A percentile compares a stretch with the other conserved stretches of the same genome.
These are phyloP conservation scores for Volvox reticuliferus DNA, from an alignment of 139 green algal genomes.

Conservation along the genomic window DNA sequence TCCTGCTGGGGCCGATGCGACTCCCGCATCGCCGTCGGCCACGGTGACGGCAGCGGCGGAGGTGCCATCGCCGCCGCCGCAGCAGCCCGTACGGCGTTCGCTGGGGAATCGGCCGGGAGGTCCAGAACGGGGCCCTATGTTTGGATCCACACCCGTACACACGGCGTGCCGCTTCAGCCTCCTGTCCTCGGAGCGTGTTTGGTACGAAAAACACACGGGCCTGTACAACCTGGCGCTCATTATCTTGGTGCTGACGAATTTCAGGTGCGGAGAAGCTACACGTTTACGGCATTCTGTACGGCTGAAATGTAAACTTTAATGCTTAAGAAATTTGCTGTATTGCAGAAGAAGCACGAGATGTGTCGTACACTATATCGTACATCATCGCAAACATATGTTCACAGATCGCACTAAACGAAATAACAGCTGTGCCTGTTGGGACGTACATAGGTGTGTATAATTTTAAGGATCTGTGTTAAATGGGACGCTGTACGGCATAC, in stretches of 20 bases:
- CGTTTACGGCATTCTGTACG: background rate
- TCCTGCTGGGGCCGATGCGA: background rate
- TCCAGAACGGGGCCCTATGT: slow-evolving; percentile 52
- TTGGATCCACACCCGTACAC: slow-evolving; percentile 71
- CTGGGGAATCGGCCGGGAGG: background rate
- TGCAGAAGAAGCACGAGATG: too few relatives aligned
- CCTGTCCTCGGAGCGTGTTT: slow-evolving; percentile 79
- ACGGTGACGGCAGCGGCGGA: background rate
- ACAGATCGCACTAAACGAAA: background rate
- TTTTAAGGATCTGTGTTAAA: too few relatives aligned
- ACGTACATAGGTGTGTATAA: too few relatives aligned
- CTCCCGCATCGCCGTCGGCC: background rate
- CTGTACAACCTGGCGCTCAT: slow-evolving; percentile 85
- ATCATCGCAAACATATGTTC: too few relatives aligned
- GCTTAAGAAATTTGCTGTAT: background rate
- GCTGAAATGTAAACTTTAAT: background rate
- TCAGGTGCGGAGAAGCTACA: slow-evolving; percentile 53
- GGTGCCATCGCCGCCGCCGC: too few relatives aligned
- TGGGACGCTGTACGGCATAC: too few relatives aligned
- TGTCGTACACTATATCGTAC: too few relatives aligned
- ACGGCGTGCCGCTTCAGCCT: slow-evolving; percentile 54
- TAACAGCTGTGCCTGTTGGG: background rate
- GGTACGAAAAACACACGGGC: slow-evolving; percentile 74
- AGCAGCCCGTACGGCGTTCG: background rate
- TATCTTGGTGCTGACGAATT: slow-evolving; percentile 83